Conservation (phyloP, 345 rosid species). For the Brassica incana region DNA sequence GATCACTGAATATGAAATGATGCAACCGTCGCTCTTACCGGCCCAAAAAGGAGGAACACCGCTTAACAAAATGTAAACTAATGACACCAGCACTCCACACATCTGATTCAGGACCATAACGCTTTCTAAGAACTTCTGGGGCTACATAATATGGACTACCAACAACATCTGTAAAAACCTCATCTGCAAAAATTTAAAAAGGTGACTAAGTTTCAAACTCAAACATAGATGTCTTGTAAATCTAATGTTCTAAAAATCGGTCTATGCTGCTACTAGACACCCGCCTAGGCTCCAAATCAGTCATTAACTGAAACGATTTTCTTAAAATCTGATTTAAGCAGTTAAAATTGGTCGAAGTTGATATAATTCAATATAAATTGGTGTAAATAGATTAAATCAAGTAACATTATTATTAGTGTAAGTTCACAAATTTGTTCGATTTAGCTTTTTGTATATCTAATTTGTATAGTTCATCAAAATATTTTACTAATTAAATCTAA, state of each 20-base stretch:
- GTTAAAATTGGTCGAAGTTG: too few relatives aligned
- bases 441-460: too few relatives aligned
- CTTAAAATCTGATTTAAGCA: too few relatives aligned
- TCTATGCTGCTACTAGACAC: too few relatives aligned
- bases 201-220: not conserved
- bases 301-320: too few relatives aligned
- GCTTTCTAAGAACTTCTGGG: slow-evolving; percentile 79
- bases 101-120: slow-evolving; percentile 85
- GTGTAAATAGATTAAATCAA: too few relatives aligned
- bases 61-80: slow-evolving; percentile 75
- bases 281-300: too few relatives aligned
- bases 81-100: slow-evolving; percentile 98
- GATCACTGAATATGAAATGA: not conserved
- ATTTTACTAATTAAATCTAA: too few relatives aligned
- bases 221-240: not conserved
- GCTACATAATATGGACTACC: slow-evolving; percentile 97
- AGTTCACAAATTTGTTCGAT: too few relatives aligned
- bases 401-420: too few relatives aligned
- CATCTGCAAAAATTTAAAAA: slow-evolving; percentile 45
- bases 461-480: too few relatives aligned
- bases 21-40: slow-evolving; percentile 46
- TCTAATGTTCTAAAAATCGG: not conserved
- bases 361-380: too few relatives aligned
- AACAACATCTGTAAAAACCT: slow-evolving; percentile 74
- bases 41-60: slow-evolving; percentile 98